Evolutionary conservation across 23 red algal genomes (phyloP).

Genomic region (Rhodosorus marinus): DNA sequence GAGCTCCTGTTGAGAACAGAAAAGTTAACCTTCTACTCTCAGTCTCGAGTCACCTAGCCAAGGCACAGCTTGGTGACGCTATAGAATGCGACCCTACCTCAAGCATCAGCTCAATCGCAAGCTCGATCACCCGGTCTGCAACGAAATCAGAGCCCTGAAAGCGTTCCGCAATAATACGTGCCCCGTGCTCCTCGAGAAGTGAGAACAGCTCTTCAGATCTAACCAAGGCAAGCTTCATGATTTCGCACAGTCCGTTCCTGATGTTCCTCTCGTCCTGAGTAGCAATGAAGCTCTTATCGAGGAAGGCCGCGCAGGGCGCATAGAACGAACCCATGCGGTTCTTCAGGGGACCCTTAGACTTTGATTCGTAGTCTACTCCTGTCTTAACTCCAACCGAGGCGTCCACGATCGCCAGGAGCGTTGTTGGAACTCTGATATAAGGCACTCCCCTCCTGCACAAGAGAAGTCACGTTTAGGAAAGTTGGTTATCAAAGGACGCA

Average conservation of each 20-base stretch:
- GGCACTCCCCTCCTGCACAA: conserved; percentile 73
- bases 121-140: conserved; percentile 60
- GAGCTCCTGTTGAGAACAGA: too few species aligned
- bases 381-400: conserved; percentile 85
- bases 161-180: conserved; percentile 24
- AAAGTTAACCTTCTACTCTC: too few species aligned
- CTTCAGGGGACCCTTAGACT: conserved; percentile 37
- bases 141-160: conserved; percentile 33
- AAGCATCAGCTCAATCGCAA: conserved; percentile 81
- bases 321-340: conserved; percentile 99
- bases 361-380: conserved; percentile 71
- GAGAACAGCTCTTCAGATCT: conserved; percentile 62
- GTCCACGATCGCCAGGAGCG: conserved; percentile 70
- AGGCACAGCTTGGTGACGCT: too few species aligned
- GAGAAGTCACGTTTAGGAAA: too few species aligned
- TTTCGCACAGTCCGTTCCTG: conserved; percentile 84
- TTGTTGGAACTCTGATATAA: conserved; percentile 83
- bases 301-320: conserved; percentile 56
- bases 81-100: too few species aligned
- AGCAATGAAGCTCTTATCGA: conserved; percentile 72
- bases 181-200: conserved; percentile 62
- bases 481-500: neutral
- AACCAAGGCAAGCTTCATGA: conserved; percentile 91
- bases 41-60: too few species aligned
- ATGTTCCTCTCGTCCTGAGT: conserved; percentile 84